These are phyloP conservation scores for Aspergillus unguis DNA, from an alignment of 2,329 filamentous ascomycete genomes.

Conservation along the genomic window DNA sequence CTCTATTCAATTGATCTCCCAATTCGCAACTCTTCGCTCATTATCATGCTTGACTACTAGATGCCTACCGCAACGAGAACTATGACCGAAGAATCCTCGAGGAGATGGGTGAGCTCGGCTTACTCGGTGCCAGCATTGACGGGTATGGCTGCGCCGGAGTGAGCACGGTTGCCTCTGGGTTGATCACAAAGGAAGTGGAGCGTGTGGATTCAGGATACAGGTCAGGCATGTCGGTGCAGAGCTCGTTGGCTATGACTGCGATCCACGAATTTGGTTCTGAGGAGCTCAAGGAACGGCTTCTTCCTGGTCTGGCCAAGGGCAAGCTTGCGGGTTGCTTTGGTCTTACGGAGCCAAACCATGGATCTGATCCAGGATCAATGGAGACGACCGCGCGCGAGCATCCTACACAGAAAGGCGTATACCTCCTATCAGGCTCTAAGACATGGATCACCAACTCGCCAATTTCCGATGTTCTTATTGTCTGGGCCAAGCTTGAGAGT, in stretches of 20 bases:
- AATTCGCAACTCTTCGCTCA: constrained; percentile 2
- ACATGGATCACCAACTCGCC: constrained; percentile 97
- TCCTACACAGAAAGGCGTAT: constrained; percentile 78
- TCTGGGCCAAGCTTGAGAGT: constrained; percentile 90
- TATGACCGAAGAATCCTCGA: constrained; percentile 81
- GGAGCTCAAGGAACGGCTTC: constrained; percentile 80
- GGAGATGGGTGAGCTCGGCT: constrained; percentile 91
- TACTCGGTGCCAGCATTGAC: constrained; percentile 79
- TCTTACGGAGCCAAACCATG: constrained; percentile 88
- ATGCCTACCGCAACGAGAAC: constrained; percentile 80
- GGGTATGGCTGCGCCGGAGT: constrained; percentile 87
- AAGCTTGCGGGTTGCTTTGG: constrained; percentile 83
- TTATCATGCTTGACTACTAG: constrained; percentile 41
- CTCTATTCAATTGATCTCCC: constrained; percentile 8
- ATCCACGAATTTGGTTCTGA: constrained; percentile 84
- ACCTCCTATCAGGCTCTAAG: constrained; percentile 75
- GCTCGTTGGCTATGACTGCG: constrained; percentile 87
- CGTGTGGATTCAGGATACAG: constrained; percentile 88
- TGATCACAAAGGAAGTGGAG: constrained; percentile 88
- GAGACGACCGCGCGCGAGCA: constrained; percentile 82
- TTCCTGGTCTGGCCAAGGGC: constrained; percentile 78
- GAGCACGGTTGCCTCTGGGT: constrained; percentile 79
- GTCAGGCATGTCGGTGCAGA: constrained; percentile 90
- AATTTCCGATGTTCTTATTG: constrained; percentile 76
- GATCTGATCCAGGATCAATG: constrained; percentile 87